Conservation (phyloP, 2,329 filamentous ascomycete genomes). For the Alternaria arbusti region DNA sequence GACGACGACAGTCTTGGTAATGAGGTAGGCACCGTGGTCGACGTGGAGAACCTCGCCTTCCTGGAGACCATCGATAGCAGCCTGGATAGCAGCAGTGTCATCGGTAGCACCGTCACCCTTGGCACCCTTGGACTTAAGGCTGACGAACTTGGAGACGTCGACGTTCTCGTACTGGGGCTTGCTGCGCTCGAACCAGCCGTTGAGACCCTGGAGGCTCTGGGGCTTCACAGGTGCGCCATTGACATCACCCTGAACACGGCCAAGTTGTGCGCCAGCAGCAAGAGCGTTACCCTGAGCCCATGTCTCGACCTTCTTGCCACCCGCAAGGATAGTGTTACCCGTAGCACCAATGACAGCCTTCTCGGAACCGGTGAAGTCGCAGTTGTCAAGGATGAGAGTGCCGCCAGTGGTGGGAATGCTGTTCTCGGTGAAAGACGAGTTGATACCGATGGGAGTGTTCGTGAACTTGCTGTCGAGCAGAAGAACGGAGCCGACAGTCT, state of each 20-base stretch:
- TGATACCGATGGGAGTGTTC: slow-evolving; percentile 77
- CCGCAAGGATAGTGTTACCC: slow-evolving; percentile 69
- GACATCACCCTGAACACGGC: slow-evolving; percentile 63
- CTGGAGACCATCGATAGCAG: slow-evolving; percentile 71
- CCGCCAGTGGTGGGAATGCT: slow-evolving; percentile 74
- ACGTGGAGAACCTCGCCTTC: slow-evolving; percentile 68
- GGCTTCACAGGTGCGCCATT: slow-evolving; percentile 66
- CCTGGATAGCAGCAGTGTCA: slow-evolving; percentile 85
- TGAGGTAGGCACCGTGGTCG: slow-evolving; percentile 68
- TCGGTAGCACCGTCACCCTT: slow-evolving; percentile 87
- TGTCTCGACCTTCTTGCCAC: slow-evolving; percentile 70
- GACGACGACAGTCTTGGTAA: slow-evolving; percentile 65
- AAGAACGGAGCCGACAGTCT: slow-evolving; percentile 85
- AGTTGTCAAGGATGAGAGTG: slow-evolving; percentile 85
- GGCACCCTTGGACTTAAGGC: slow-evolving; percentile 81
- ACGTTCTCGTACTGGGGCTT: slow-evolving; percentile 86
- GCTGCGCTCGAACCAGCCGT: slow-evolving; percentile 77
- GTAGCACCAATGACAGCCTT: slow-evolving; percentile 68
- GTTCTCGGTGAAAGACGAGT: slow-evolving; percentile 75
- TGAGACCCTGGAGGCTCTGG: slow-evolving; percentile 67
- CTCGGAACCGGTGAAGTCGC: slow-evolving; percentile 76
- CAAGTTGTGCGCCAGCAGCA: slow-evolving; percentile 52
- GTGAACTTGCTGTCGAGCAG: slow-evolving; percentile 80
- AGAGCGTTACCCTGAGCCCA: slow-evolving; percentile 86
- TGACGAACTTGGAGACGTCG: slow-evolving; percentile 74